phyloP scores from a whole-genome alignment of 192 early-diverging fungal genomes.

The Jimgerdemannia flammicorona region DNA sequence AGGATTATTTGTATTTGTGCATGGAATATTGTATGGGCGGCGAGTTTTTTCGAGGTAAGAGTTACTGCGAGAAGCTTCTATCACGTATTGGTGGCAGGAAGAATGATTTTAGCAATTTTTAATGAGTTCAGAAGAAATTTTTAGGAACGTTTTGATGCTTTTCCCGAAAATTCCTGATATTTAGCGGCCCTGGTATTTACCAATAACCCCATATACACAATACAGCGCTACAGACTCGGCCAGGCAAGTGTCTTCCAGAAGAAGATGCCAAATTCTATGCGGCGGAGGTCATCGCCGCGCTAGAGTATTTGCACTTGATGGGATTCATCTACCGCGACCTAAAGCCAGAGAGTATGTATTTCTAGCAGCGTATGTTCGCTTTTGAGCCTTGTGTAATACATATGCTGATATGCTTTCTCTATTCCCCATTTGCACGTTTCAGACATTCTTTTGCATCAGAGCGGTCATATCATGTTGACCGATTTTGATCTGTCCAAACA shows the following conservation, averaged over 20 bases:
- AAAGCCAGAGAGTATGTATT: conserved; percentile 89
- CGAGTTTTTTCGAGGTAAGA: conserved; percentile 78
- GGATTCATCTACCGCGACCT: conserved; percentile 98
- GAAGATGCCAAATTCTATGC: conserved; percentile 95
- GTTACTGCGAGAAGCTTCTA: too few relatives aligned
- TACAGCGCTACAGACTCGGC: conserved; percentile 76
- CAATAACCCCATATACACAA: not conserved
- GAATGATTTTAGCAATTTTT: not conserved
- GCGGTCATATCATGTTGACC: conserved; percentile 97
- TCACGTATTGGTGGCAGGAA: not conserved
- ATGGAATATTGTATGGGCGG: conserved; percentile 91
- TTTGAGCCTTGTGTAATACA: not conserved
- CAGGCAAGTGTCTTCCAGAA: conserved; percentile 86
- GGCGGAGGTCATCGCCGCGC: conserved; percentile 91
- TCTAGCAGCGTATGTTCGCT: not conserved
- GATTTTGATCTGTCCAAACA: conserved; percentile 99
- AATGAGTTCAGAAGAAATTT: not conserved
- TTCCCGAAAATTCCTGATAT: too few relatives aligned
- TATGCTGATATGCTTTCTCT: conserved; percentile 6
- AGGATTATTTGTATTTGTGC: conserved; percentile 79
- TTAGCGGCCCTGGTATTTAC: not conserved
- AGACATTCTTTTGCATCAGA: conserved; percentile 90
- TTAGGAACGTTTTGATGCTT: not conserved
- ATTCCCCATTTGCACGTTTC: not conserved
- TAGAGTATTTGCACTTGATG: conserved; percentile 95